Base-by-base conservation (phyloP, 495 filamentous ascomycete genomes). In the Eremomyces bilateralis region DNA sequence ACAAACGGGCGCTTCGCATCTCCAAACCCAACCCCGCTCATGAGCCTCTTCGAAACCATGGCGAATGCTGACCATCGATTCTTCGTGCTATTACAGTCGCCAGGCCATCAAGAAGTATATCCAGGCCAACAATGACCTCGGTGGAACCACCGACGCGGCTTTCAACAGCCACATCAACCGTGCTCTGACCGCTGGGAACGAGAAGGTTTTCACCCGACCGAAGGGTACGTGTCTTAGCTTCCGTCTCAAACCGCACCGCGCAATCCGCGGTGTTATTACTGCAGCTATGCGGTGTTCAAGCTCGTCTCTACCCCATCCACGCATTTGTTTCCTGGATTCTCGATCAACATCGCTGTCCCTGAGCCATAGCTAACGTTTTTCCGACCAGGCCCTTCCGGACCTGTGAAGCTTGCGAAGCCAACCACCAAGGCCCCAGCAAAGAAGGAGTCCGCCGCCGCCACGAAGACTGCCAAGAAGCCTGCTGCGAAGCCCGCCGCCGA, bases 91-190 rank as follows among this genome's bases (percentile, higher is more conserved):
- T 34, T 33, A 48, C 52, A 97, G 88, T 61, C 90, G 88, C 45
- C 76, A 84, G 56, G 77, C 80, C 19, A 72, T 99, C 54, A 94
- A 94, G 77, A 94, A 99, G 59, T 99, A 95, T 63, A 79, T 99
- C 49, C 67, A 69, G 56, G 72, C 78, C 47, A 95, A 99, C 76
- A 93, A 95, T 71, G 78, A 74, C 53, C 69, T 90, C 55, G 56
- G 60, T 42, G 64, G 62, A 37, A 67, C 71, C 35, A 65, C 61
- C 21, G 71, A 76, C 47, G 63, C 62, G 31, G 71, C 71, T 52
- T 95, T 95, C 54, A 84, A 88, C 53, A 67, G 69, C 42, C 74
- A 85, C 47, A 82, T 99, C 71, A 95, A 93, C 70, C 74, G 74
- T 53, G 82, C 84, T 21, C 67, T 99, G 57, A 80, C 90, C 48